Evolutionary conservation across 352 stramenopile genomes (phyloP), one percentile per base, ranked within the genome.

Genomic region (Phytophthora macrochlamydospora): DNA sequence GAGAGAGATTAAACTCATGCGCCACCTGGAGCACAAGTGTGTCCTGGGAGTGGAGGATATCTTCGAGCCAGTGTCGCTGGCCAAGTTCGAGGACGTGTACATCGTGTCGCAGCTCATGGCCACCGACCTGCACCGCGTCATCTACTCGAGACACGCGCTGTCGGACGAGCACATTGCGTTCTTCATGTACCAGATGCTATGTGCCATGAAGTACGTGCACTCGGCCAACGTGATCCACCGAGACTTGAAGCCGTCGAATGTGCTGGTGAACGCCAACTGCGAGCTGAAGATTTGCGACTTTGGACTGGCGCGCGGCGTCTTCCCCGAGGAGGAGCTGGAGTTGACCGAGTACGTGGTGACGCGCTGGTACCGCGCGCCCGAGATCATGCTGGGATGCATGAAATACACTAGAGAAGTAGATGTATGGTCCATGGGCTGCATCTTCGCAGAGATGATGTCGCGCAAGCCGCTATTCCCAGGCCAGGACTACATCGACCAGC

Each of bases 401-500:
- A 93, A 95, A 71, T 96, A 96, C 77, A 93, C 82, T 2, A 79
- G 82, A 2, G 82, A 90, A 38, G 83, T 94, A 54, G 96, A 99
- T 66, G 87, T 99, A 0, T 99, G 95, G 95, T 97, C 88, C 58
- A 97, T 99, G 57, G 98, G 98, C 24, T 99, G 98, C 69, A 99
- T 99, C 61, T 99, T 99, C 65, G 98, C 95, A 4, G 98, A 99
- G 70, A 96, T 99, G 68, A 93, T 99, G 61, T 89, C 86, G 6
- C 85, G 98, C 48, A 99, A 99, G 62, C 97, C 98, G 60, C 90
- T 99, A 24, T 99, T 99, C 69, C 96, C 97, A 3, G 98, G 98
- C 7, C 83, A 93, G 59, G 90, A 97, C 66, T 97, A 97, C 75
- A 96, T 97, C 52, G 82, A 99, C 71, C 84, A 99, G 85, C 78